phyloP scores from a whole-genome alignment of 176 grass and related monocot genomes.

The Ensete glaucum region DNA sequence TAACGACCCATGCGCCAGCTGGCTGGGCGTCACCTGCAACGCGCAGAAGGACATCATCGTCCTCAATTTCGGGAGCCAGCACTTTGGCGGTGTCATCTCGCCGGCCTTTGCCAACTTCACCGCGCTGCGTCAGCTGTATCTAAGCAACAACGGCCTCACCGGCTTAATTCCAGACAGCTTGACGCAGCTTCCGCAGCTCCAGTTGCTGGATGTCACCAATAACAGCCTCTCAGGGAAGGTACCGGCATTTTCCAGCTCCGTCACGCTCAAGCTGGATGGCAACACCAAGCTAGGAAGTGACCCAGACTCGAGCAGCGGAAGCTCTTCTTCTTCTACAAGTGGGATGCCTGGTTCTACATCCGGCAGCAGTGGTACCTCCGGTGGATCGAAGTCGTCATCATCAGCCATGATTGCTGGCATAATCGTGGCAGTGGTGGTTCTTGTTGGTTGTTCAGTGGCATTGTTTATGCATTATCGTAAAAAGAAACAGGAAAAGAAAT shows the following conservation, averaged over 20 bases:
- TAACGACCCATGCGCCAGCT: constrained; percentile 42
- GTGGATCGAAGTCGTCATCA: constrained; percentile 22
- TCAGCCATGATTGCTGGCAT: constrained; percentile 42
- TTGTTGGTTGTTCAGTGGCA: constrained; percentile 25
- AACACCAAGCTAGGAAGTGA: constrained; percentile 45
- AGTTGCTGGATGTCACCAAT: constrained; percentile 56
- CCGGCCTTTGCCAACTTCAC: constrained; percentile 60
- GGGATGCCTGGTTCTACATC: constrained; percentile 23
- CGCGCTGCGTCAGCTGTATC: constrained; percentile 33
- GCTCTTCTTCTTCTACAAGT: constrained; percentile 14
- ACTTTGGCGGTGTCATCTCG: constrained; percentile 59
- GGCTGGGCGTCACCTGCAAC: constrained; percentile 51
- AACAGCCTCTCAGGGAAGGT: constrained; percentile 60
- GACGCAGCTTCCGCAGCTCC: constrained; percentile 37
- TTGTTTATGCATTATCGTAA: constrained; percentile 34
- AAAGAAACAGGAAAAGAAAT: constrained; percentile 49
- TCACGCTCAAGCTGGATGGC: constrained; percentile 36
- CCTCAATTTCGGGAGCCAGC: constrained; percentile 47
- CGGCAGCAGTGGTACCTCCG: constrained; percentile 1
- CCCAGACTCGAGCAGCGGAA: constrained; percentile 27
- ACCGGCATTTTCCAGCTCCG: constrained; percentile 45
- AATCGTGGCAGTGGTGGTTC: constrained; percentile 43
- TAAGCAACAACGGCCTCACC: constrained; percentile 54
- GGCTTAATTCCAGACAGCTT: constrained; percentile 55
- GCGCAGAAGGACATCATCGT: constrained; percentile 21